Evolutionary conservation across 352 stramenopile species (phyloP).

Genomic region (Phytopythium cucurbitacearum): DNA sequence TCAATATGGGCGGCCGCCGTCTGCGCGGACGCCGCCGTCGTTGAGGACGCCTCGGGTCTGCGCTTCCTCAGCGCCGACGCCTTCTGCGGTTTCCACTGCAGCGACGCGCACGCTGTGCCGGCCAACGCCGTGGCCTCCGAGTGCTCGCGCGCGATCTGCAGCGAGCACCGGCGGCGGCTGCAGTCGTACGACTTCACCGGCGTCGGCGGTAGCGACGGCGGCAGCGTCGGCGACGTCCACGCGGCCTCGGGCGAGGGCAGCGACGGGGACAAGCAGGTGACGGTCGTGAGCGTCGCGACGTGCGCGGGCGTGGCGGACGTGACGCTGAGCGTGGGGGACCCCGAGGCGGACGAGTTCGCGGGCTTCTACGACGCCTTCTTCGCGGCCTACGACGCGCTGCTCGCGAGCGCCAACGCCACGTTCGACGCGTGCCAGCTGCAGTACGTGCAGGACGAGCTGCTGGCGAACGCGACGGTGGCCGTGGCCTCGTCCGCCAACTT

Average conservation of each 20-base stretch:
- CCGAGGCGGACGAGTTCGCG: slow-evolving; percentile 34
- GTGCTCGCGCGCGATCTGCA: slow-evolving; percentile 27
- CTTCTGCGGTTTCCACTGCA: slow-evolving; percentile 67
- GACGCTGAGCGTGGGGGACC: slow-evolving; percentile 43
- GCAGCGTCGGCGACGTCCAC: slow-evolving; percentile 24
- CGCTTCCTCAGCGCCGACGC: slow-evolving; percentile 38
- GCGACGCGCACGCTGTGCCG: slow-evolving; percentile 30
- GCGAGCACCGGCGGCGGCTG: slow-evolving; percentile 10
- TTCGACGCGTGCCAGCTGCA: slow-evolving; percentile 63
- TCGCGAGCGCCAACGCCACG: slow-evolving; percentile 40
- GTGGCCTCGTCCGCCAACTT: slow-evolving; percentile 12
- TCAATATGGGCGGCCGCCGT: no score
- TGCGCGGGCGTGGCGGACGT: slow-evolving; percentile 35
- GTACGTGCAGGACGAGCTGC: slow-evolving; percentile 54
- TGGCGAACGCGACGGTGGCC: slow-evolving; percentile 29
- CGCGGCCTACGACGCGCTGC: slow-evolving; percentile 56
- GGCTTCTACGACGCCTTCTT: slow-evolving; percentile 57
- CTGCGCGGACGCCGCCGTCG: no score
- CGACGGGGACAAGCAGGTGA: slow-evolving; percentile 42
- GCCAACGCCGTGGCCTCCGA: slow-evolving; percentile 30
- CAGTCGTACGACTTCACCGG: slow-evolving; percentile 23
- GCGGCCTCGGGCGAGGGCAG: slow-evolving; percentile 11
- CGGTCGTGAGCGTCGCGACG: slow-evolving; percentile 45
- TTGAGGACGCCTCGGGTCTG: slow-evolving; percentile 30
- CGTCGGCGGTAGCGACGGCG: slow-evolving; percentile 7